Base-by-base conservation (phyloP, 352 stramenopile genomes). In the Globisporangium spinosum region DNA sequence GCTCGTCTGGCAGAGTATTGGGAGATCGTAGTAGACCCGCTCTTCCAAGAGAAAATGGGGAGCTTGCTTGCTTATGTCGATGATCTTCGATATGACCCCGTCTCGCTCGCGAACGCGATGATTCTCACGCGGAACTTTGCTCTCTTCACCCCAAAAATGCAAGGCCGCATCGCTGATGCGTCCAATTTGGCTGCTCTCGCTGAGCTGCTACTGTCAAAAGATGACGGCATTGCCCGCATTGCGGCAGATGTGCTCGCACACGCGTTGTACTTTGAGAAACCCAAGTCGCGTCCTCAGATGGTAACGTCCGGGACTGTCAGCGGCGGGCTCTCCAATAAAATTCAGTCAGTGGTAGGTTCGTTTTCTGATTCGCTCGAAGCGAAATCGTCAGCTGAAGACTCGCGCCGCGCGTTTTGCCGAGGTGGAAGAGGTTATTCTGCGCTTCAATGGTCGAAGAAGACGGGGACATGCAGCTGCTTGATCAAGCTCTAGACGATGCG, bases 41-140 rank as follows among this genome's bases (percentile, higher is more conserved):
- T 77, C 57, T 78, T 80, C 17, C 72, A 80, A 40, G 74, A 78
- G 35, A 70, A 75, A 54, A 72, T 73, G 59, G 71, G 71, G 15
- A 61, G 58, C 20, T 8, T 79, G 17, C 60, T 62, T 3, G 56
- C 58, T 5, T 38, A 62, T 12, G 23, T 65, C 5, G 43, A 60
- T 1, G 43, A 38, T 0, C 25, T 65, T 3, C 32, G 25, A 1
- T 2, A 34, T 10, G 65, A 75, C 25, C 8, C 22, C 29, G 12
- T 68, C 22, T 53, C 68, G 4, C 54, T 74, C 7, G 68, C 71
- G n/a, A 79, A 79, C 69, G 25, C 51, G 57, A 71, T 79, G 65
- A 47, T 77, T 38, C 58, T 79, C 32, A 58, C 56, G 2, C 59
- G 74, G 25, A 79, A 77, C 54, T 53, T 70, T 43, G 61, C 55